Percentiles rank a stretch among this genome's conserved stretches.
These are phyloP conservation scores for Aspergillus incahuasiensis DNA, from an alignment of 495 filamentous ascomycete genomes.

Conservation along the genomic window DNA sequence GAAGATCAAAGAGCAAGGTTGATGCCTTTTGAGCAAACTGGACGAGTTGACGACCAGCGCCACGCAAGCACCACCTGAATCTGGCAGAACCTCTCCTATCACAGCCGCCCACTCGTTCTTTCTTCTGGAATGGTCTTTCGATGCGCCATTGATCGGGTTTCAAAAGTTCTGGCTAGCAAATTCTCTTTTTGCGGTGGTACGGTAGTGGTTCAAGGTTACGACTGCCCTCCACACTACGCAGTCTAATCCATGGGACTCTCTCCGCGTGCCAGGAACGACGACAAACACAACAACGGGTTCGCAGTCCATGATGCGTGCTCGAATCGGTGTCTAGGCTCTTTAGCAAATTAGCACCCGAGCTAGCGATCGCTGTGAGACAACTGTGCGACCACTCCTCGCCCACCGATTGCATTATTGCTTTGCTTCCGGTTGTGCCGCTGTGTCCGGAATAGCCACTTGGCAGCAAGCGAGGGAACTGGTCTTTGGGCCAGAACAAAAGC, in stretches of 20 bases:
- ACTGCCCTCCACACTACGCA: neutral
- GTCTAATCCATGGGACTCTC: neutral
- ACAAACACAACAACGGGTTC: neutral
- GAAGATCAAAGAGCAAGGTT: conserved; percentile 3
- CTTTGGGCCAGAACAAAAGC: neutral
- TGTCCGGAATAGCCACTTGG: neutral
- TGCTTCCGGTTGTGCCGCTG: neutral
- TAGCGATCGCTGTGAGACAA: conserved; percentile 6
- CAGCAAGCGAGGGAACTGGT: neutral
- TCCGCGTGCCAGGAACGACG: neutral
- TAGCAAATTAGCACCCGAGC: neutral
- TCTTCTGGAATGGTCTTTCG: neutral
- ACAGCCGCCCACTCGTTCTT: neutral
- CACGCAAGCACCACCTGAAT: conserved; percentile 24
- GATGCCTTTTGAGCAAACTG: conserved; percentile 21
- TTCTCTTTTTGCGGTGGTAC: neutral
- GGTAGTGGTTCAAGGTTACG: neutral
- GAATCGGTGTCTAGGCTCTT: neutral
- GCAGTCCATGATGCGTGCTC: neutral
- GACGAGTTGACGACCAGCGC: conserved; percentile 27
- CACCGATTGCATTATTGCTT: neutral
- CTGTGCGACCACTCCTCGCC: conserved; percentile 4
- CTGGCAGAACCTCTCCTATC: conserved; percentile 19
- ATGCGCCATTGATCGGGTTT: neutral
- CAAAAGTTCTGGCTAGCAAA: neutral